phyloP scores from a whole-genome alignment of 805 yeast species.

The Starmerella vaccinii region DNA sequence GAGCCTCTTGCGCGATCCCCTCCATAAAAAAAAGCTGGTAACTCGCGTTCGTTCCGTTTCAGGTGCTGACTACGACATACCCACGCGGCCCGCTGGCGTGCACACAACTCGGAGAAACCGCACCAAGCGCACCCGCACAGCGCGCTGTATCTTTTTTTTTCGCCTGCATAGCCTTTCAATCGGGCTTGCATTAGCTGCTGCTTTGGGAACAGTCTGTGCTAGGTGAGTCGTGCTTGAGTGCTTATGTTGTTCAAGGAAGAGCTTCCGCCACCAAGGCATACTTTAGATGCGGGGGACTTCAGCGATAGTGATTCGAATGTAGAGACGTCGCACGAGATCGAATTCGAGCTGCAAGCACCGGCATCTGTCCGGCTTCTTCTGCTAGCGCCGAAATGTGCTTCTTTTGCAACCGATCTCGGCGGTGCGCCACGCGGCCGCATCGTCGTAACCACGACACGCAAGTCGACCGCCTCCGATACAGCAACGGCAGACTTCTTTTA shows the following conservation, averaged over 20 bases:
- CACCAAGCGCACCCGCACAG: too few species aligned
- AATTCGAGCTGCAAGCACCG: not conserved
- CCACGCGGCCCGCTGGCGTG: not conserved
- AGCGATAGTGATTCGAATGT: constrained; percentile 22
- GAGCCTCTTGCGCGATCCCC: constrained; percentile 19
- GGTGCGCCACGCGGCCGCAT: constrained; percentile 4
- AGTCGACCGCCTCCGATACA: not conserved
- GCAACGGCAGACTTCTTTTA: constrained; percentile 1
- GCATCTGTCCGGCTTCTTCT: constrained; percentile 6
- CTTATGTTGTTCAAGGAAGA: constrained; percentile 32
- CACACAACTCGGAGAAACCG: not conserved
- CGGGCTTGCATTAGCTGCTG: too few species aligned
- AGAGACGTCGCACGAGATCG: constrained; percentile 2
- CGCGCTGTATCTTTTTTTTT: too few species aligned
- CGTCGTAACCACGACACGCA: constrained; percentile 1
- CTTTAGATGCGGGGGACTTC: constrained; percentile 37
- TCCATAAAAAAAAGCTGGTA: constrained; percentile 9
- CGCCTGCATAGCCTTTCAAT: too few species aligned
- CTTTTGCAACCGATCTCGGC: constrained; percentile 3
- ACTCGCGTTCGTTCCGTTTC: not conserved
- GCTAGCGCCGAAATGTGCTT: constrained; percentile 13
- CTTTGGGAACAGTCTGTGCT: too few species aligned
- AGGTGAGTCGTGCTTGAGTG: not conserved
- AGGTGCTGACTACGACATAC: not conserved
- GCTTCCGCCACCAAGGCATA: constrained; percentile 42